Evolutionary conservation across 352 stramenopile species (phyloP).

Genomic region (Lagenidium sp.): DNA sequence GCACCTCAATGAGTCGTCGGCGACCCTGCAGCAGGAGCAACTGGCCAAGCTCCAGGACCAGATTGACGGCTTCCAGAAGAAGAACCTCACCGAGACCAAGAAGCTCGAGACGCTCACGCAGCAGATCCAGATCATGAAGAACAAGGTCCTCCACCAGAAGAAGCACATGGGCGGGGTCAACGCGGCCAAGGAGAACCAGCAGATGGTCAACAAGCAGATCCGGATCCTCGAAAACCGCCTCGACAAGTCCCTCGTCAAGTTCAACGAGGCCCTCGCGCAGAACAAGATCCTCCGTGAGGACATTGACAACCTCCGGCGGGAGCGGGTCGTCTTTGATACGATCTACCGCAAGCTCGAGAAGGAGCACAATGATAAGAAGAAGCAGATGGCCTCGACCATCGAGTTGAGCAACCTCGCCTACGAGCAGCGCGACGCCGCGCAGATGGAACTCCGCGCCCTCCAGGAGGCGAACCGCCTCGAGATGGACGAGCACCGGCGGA

Average conservation of each 20-base stretch:
- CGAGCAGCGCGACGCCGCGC: conserved; percentile 91
- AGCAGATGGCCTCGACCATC: conserved; percentile 94
- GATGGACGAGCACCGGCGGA: conserved; percentile 51
- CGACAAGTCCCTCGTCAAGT: conserved; percentile 96
- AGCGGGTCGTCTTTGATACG: conserved; percentile 93
- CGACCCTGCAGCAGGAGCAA: conserved; percentile 79
- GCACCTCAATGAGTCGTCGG: conserved; percentile 76
- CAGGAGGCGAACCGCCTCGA: conserved; percentile 89
- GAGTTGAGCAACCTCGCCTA: conserved; percentile 93
- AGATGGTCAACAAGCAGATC: conserved; percentile 95
- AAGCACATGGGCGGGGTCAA: conserved; percentile 96
- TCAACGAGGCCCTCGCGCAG: conserved; percentile 92
- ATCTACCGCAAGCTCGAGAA: conserved; percentile 91
- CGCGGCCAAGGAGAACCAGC: conserved; percentile 92
- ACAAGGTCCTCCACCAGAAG: conserved; percentile 86
- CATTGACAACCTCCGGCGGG: conserved; percentile 91
- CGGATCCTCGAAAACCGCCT: conserved; percentile 95
- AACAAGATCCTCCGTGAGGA: conserved; percentile 90
- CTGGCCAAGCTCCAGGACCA: conserved; percentile 78
- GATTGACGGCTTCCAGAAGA: conserved; percentile 81
- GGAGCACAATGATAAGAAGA: conserved; percentile 93
- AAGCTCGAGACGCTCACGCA: conserved; percentile 82
- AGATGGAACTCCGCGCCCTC: conserved; percentile 89
- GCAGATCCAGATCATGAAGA: conserved; percentile 78
- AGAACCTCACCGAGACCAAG: conserved; percentile 82